Conservation (phyloP, 2,329 filamentous ascomycete genomes). For the Colletotrichum destructivum region DNA sequence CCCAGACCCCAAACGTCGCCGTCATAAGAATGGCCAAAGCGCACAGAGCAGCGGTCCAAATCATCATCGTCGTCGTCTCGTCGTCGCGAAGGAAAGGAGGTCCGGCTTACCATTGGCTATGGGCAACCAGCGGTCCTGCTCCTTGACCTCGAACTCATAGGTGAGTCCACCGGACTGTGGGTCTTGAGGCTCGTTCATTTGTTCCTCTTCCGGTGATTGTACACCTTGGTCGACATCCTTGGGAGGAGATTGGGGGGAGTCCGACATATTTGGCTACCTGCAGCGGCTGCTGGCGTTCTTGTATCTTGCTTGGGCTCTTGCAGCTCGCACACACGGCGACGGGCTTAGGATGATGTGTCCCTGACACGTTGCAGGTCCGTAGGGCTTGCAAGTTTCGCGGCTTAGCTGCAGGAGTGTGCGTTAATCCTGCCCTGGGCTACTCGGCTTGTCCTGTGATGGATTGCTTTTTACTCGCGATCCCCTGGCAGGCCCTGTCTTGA, state of each 20-base stretch:
- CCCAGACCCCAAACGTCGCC: conserved; percentile 10
- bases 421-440: conserved; percentile 58
- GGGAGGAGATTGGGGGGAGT: conserved; percentile 85
- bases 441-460: conserved; percentile 41
- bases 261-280: conserved; percentile 92
- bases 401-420: conserved; percentile 71
- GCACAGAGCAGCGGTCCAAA: conserved; percentile 65
- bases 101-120: conserved; percentile 98
- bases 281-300: conserved; percentile 75
- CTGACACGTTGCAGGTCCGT: conserved; percentile 73
- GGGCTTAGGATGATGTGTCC: conserved; percentile 72
- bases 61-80: conserved; percentile 46
- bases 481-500: conserved; percentile 50
- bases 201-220: conserved; percentile 94
- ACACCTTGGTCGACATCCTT: conserved; percentile 95
- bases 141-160: conserved; percentile 99
- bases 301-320: conserved; percentile 69
- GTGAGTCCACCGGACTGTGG: conserved; percentile 81
- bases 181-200: conserved; percentile 90
- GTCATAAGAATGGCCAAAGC: conserved; percentile 30
- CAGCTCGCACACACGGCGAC: conserved; percentile 69
- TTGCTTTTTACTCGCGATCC: conserved; percentile 52
- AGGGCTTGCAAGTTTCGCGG: conserved; percentile 68
- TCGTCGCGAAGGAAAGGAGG: conserved; percentile 44
- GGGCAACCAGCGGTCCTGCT: conserved; percentile 99